These are phyloP conservation scores for Agaricus sinodeliciosus DNA, from an alignment of 768 basidiomycete genomes.

Conservation along the genomic window DNA sequence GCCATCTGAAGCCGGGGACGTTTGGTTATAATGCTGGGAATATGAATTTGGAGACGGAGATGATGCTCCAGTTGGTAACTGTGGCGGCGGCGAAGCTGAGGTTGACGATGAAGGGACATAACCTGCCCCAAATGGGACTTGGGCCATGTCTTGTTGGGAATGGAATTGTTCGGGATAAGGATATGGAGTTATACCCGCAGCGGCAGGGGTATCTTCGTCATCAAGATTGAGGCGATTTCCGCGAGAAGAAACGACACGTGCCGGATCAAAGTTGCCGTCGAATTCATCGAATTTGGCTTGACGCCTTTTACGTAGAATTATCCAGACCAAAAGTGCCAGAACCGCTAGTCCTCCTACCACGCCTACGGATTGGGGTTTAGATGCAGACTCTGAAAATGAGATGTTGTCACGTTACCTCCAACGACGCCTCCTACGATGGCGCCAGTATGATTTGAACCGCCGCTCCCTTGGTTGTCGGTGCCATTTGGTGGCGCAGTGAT, in stretches of 20 bases:
- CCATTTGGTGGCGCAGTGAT: background rate
- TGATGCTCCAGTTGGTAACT: too few relatives aligned
- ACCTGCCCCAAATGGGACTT: background rate
- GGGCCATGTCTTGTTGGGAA: background rate
- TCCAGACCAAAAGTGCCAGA: slow-evolving; percentile 15
- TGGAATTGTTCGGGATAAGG: background rate
- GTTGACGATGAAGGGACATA: background rate
- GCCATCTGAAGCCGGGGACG: background rate
- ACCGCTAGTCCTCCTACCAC: slow-evolving; percentile 21
- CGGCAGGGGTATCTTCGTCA: background rate
- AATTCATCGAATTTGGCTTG: slow-evolving; percentile 19
- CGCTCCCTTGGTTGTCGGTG: background rate
- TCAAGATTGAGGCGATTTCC: slow-evolving; percentile 1
- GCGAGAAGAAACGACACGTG: slow-evolving; percentile 10
- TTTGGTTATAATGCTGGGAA: background rate
- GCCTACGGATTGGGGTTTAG: slow-evolving; percentile 17
- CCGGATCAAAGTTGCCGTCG: slow-evolving; percentile 37
- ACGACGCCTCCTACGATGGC: slow-evolving; percentile 48
- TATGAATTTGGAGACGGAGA: background rate
- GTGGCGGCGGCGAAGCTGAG: background rate
- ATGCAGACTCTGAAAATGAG: background rate
- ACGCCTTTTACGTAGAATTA: slow-evolving; percentile 22
- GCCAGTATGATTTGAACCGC: slow-evolving; percentile 22
- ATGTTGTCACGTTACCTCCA: slow-evolving; percentile 28
- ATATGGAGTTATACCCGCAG: slow-evolving; percentile 1